Evolutionary conservation across 1,284 basidiomycete species (phyloP).

Genomic region (Pseudomicrostroma phylloplanum): DNA sequence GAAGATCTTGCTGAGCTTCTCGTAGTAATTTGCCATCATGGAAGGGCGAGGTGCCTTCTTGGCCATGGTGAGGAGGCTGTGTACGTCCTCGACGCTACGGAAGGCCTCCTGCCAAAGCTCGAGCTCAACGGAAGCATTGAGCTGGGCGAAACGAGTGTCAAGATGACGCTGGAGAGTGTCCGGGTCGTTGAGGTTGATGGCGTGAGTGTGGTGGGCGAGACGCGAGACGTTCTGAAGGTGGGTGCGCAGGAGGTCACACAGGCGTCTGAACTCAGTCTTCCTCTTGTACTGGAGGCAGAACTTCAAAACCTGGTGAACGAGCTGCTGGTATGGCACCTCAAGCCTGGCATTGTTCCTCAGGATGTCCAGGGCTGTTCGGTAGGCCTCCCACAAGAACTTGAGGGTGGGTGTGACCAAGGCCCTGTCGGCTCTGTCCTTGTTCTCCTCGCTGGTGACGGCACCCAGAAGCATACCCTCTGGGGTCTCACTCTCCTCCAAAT

Average conservation of each 20-base stretch:
- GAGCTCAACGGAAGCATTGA: conserved; percentile 95
- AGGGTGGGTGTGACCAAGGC: conserved; percentile 94
- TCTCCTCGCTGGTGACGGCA: conserved; percentile 83
- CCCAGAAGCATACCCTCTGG: conserved; percentile 83
- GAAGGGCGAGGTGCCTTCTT: conserved; percentile 84
- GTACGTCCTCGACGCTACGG: conserved; percentile 95
- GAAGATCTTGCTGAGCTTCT: conserved; percentile 94
- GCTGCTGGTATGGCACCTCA: conserved; percentile 92
- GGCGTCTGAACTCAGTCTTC: conserved; percentile 93
- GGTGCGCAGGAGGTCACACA: conserved; percentile 92
- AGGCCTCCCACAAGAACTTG: conserved; percentile 97
- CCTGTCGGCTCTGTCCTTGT: conserved; percentile 88
- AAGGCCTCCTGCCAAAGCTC: conserved; percentile 99
- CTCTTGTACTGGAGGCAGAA: conserved; percentile 91
- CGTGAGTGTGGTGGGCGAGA: conserved; percentile 87
- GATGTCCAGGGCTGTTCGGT: conserved; percentile 91
- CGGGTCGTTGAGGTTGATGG: conserved; percentile 95
- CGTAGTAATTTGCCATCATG: conserved; percentile 99
- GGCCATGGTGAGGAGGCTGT: conserved; percentile 81
- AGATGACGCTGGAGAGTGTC: conserved; percentile 95
- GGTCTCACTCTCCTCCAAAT: conserved; percentile 65
- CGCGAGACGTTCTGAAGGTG: conserved; percentile 93
- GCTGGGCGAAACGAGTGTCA: conserved; percentile 94
- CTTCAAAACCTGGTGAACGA: conserved; percentile 92
- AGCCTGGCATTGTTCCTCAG: conserved; percentile 93